Conservation (phyloP, 768 basidiomycete species). For the Russula vinacea region DNA sequence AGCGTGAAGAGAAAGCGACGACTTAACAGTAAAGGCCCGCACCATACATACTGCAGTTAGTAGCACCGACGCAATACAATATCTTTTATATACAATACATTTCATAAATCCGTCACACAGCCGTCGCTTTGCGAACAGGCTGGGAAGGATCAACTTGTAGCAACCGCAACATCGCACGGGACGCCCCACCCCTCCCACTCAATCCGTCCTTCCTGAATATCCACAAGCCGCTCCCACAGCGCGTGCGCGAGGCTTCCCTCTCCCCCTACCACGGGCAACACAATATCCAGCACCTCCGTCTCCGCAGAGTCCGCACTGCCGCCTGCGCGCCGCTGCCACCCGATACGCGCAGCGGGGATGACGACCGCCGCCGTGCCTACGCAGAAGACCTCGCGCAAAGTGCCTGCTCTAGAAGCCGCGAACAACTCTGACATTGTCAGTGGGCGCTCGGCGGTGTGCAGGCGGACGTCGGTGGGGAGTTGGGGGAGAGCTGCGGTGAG, state of each 20-base stretch:
- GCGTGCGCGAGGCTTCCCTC: slow-evolving; percentile 56
- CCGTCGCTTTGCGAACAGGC: not conserved
- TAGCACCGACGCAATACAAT: not conserved
- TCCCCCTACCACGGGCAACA: slow-evolving; percentile 53
- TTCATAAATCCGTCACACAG: not conserved
- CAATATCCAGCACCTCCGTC: slow-evolving; percentile 11
- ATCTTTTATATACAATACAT: not conserved
- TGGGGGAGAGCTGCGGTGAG: slow-evolving; percentile 28
- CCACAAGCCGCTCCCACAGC: slow-evolving; percentile 69
- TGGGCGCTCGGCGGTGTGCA: slow-evolving; percentile 44
- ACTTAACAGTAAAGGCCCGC: no score
- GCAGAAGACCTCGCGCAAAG: slow-evolving; percentile 78
- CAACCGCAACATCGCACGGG: slow-evolving; percentile 30
- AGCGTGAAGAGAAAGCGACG: not conserved
- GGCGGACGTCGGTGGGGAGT: slow-evolving; percentile 38
- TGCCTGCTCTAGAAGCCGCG: slow-evolving; percentile 50
- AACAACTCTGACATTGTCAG: slow-evolving; percentile 47
- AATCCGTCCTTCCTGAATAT: slow-evolving; percentile 66
- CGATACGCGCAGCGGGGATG: slow-evolving; percentile 67
- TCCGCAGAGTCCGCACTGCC: not conserved
- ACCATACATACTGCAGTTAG: not conserved
- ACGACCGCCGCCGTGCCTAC: slow-evolving; percentile 83
- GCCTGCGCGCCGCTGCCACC: slow-evolving; percentile 49
- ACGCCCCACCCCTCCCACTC: slow-evolving; percentile 68
- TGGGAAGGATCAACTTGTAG: not conserved